Evolutionary conservation across 1,284 basidiomycete species (phyloP), one percentile per base, ranked within the genome.

Genomic region (Irpex sp.): DNA sequence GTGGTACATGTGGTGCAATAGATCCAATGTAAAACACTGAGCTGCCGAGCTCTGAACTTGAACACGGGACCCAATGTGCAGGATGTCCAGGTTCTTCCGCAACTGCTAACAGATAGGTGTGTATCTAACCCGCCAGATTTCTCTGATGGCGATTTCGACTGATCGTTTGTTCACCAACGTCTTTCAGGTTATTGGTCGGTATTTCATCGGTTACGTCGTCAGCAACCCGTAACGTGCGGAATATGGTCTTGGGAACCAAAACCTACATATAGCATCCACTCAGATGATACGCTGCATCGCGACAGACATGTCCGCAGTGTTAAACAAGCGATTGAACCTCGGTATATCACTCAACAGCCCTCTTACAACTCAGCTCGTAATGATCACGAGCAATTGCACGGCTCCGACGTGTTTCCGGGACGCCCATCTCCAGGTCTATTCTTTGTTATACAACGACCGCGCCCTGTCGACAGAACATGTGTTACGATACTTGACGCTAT

Each of bases 361-460:
- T 53, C 21, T 58, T 26, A 56, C 57, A 51, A 58, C 49, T 59
- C 57, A 37, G 49, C 53, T 51, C 17, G 37, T 15, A 43, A n/a
- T 63, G 68, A 68, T 72, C 71, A 72, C 70, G 71, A 67, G 71
- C 68, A 43, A 59, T 15, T 15, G 8, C 15, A 36, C 60, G n/a
- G 36, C 57, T 69, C 71, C 71, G 71, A 72, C 63, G 65, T 70
- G 65, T 69, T 68, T 65, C 71, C 71, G 71, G 57, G n/a, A 46
- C 63, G 50, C 37, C 61, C 61, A 55, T 49, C 53, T 9, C 8
- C 9, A 31, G 53, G 7, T 26, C 53, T 35, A 55, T 55, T 55
- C 53, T 61, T 46, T 33, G 57, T 5, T 50, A 33, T 53, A 17
- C 43, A 15, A 26, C 51, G 49, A 43, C 58, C 61, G 58, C 55